These are phyloP conservation scores for Cyclotella choctawhatcheeana DNA, from an alignment of 108 stramenopile species.

Conservation along the genomic window DNA sequence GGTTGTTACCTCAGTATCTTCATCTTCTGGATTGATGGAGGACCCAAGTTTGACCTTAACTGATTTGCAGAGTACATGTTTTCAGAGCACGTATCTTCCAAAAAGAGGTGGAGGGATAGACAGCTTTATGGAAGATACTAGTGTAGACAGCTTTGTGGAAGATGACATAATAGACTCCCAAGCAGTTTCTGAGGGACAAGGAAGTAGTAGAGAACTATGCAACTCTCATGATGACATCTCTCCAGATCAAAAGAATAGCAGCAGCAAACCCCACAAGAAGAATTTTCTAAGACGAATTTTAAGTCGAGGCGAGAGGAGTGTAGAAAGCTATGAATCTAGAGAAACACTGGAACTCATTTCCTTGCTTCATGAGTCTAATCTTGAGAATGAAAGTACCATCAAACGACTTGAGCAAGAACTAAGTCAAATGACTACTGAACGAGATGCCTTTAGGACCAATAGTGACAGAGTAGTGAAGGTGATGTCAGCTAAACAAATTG, in stretches of 20 bases:
- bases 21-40: not conserved
- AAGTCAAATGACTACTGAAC: constrained; percentile 15
- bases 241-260: not conserved
- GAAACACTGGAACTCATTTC: constrained; percentile 18
- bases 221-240: not conserved
- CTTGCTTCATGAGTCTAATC: constrained; percentile 27
- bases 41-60: not conserved
- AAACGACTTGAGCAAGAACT: constrained; percentile 16
- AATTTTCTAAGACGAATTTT: not conserved
- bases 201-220: no score
- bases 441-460: constrained; percentile 31
- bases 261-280: constrained; percentile 3
- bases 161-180: not conserved
- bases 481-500: constrained; percentile 16
- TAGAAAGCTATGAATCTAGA: not conserved
- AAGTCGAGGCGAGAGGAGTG: not conserved
- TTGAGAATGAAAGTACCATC: constrained; percentile 27
- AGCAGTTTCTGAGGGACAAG: not conserved
- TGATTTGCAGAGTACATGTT: not conserved
- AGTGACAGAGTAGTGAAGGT: constrained; percentile 20
- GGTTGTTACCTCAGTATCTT: not conserved
- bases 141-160: not conserved
- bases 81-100: not conserved
- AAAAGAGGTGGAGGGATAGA: not conserved
- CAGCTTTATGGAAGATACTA: not conserved